Conservation (phyloP, 2,329 filamentous ascomycete genomes). For the Epichloe gansuensis region DNA sequence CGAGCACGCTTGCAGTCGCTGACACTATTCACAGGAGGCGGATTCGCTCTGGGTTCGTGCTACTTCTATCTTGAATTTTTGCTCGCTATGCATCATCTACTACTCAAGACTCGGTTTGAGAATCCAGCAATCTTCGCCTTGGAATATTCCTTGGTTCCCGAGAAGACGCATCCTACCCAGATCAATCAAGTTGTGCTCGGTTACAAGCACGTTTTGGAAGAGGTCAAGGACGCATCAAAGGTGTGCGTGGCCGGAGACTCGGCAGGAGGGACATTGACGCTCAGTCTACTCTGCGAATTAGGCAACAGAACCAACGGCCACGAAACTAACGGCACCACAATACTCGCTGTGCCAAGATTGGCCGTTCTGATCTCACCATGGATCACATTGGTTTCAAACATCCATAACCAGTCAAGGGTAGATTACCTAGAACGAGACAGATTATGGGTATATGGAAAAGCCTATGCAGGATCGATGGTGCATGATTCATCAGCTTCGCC, state of each 20-base stretch:
- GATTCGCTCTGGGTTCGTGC: conserved; percentile 70
- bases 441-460: conserved; percentile 56
- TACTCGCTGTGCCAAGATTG: conserved; percentile 30
- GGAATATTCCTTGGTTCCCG: conserved; percentile 71
- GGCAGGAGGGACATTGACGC: conserved; percentile 61
- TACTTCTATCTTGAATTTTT: conserved; percentile 83
- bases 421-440: conserved; percentile 62
- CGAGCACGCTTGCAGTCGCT: neutral
- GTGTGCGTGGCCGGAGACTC: conserved; percentile 70
- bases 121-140: conserved; percentile 72
- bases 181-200: conserved; percentile 56
- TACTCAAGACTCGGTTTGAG: conserved; percentile 51
- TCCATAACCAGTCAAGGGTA: conserved; percentile 55
- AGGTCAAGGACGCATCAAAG: conserved; percentile 43
- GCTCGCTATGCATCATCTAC: conserved; percentile 54
- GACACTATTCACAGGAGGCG: conserved; percentile 44
- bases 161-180: conserved; percentile 61
- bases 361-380: conserved; percentile 71
- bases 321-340: conserved; percentile 5
- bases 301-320: conserved; percentile 19
- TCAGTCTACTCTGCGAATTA: conserved; percentile 60
- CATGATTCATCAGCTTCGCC: conserved; percentile 42
- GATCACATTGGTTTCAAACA: conserved; percentile 57
- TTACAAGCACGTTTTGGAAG: conserved; percentile 56
- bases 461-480: conserved; percentile 43